Base-by-base conservation (phyloP, 2,329 filamentous ascomycete genomes). In the Scedosporium aurantiacum region DNA sequence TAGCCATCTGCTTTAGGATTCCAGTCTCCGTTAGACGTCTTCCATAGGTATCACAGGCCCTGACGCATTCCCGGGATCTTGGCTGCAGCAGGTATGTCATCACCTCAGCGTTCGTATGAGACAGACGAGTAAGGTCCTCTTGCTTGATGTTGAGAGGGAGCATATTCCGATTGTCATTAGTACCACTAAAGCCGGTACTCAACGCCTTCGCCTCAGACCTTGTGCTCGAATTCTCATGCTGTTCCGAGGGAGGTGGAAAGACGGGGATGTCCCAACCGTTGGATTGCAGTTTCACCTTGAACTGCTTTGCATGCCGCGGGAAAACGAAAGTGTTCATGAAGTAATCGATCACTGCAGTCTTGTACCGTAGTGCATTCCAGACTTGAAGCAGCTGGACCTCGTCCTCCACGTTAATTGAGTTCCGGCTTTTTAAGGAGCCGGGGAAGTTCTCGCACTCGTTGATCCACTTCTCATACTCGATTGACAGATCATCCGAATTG, bases 161-260 rank as follows among this genome's bases (percentile, higher is more conserved):
- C 40, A 87, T 74, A 0, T 71, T 73, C 43, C 79, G 76, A 21
- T 81, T 84, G 67, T 90, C 87, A 54, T 88, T 90, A 0, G 88
- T 90, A 0, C 87, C 87, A 6, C 83, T 87, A 68, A 91, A 91
- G 0, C 87, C 87, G 0, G 86, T 89, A 0, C 85, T 87, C 1
- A 78, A 63, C 2, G 72, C 67, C 47, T n/a, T 21, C 16, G 25
- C 56, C 12, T 63, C 18, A 37, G 60, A 43, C 28, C 61, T 27
- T 61, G 66, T n/a, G 16, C 18, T 2, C 27, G 32, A 8, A n/a
- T 47, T 47, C 18, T 47, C 18, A 6, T 18, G 52, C 5, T 54
- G 27, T 0, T 54, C 61, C 1, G 43, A 55, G 1, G 60, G 67
- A 1, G 43, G 16, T 67, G 63, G 4, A 64, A 75, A 75, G 0